These are phyloP conservation scores for Malassezia caprae DNA, from an alignment of 1,284 basidiomycete species.

Conservation along the genomic window DNA sequence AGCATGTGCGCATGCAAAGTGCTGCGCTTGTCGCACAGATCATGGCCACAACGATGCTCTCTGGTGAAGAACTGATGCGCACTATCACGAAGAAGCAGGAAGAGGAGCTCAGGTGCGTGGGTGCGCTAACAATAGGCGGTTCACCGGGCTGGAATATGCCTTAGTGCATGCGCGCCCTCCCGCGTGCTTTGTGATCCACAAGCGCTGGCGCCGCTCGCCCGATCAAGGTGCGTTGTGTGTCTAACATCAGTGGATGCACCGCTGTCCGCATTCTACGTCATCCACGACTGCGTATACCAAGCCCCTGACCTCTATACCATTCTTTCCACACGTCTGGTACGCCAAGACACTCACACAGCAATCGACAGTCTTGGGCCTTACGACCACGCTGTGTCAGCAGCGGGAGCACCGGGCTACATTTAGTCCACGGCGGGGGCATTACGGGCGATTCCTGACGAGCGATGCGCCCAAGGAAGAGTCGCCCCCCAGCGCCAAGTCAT, in stretches of 20 bases:
- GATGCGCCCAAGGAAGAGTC: neutral
- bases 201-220: slow-evolving; percentile 24
- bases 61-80: slow-evolving; percentile 1
- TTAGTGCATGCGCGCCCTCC: slow-evolving; percentile 27
- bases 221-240: slow-evolving; percentile 9
- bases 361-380: slow-evolving; percentile 29
- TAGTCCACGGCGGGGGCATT: slow-evolving; percentile 33
- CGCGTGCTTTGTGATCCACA: slow-evolving; percentile 34
- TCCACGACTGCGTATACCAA: slow-evolving; percentile 38
- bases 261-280: slow-evolving; percentile 35
- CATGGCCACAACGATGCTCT: neutral
- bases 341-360: slow-evolving; percentile 19
- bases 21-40: slow-evolving; percentile 5
- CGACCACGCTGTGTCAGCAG: slow-evolving; percentile 20
- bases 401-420: slow-evolving; percentile 25
- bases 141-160: slow-evolving; percentile 39
- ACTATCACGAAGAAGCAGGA: slow-evolving; percentile 15
- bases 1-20: slow-evolving; percentile 46
- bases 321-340: slow-evolving; percentile 29
- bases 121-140: slow-evolving; percentile 16
- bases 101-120: slow-evolving; percentile 24
- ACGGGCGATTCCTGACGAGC: slow-evolving; percentile 26
- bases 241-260: slow-evolving; percentile 10
- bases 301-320: slow-evolving; percentile 39
- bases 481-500: neutral